Base-by-base conservation (phyloP, 257 asterid genomes). In the Ligustrum vulgare region DNA sequence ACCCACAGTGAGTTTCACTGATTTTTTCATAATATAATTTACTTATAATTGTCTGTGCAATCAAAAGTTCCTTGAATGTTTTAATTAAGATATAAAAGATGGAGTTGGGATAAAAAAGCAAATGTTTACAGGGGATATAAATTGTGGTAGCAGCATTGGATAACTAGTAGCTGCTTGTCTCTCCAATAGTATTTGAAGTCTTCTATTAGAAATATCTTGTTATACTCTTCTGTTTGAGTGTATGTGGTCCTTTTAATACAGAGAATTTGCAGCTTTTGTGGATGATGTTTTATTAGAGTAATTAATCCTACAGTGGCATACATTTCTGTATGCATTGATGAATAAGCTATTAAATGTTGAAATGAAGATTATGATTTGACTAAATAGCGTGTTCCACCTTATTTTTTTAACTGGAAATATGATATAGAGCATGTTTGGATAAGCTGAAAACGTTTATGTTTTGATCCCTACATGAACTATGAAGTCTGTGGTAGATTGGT, bases 1-100 rank as follows among this genome's bases (percentile, higher is more conserved):
- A 72, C 99, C 99, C 37, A 89, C 88, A 4, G 99, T 92, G 84
- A 87, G 98, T 86, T 76, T 54, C 54, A 72, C 74, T 64, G 58
- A 22, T 72, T 75, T 45, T 8, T 62, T 76, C 69, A 31, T 74
- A 15, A 37, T 16, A 9, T 0, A 51, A 28, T 65, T 70, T 63
- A 70, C 10, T 37, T 72, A 45, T n/a, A 31, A 36, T 65, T 66
- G 35, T 70, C 34, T 56, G 67, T 73, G 72, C 45, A 70, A 11
- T 20, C 64, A 35, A 25, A 79, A 62, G 54, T 20, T 4, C 71
- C 34, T 68, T 36, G 31, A 74, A 68, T 45, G 18, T 68, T 58
- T 36, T 37, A 36, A 6, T 39, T 74, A 22, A 31, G 7, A 32
- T 49, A 4, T 12, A 5, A 54, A 70, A 31, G 71, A 66, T 70